phyloP scores from a whole-genome alignment of 2,329 filamentous ascomycete species.

The Trichoderma sp. region DNA sequence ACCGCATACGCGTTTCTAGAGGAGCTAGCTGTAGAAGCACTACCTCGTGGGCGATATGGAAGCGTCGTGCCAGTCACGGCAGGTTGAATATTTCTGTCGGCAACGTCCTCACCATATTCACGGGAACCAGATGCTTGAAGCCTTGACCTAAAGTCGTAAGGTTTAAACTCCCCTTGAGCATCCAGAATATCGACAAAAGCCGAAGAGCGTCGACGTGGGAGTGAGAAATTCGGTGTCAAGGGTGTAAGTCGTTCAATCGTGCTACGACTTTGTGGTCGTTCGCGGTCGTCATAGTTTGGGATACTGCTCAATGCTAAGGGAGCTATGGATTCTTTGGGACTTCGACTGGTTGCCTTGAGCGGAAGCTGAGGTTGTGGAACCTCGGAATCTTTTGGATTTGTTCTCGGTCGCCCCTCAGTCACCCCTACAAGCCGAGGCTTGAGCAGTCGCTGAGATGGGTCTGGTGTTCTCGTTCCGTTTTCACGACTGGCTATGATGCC shows the following conservation, averaged over 20 bases:
- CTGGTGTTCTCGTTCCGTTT: constrained; percentile 9
- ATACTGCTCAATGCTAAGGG: background rate
- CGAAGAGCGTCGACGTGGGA: constrained; percentile 1
- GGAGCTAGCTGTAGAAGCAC: constrained; percentile 8
- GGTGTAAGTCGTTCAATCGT: background rate
- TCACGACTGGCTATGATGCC: constrained; percentile 2
- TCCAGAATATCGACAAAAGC: constrained; percentile 54
- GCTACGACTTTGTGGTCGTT: background rate
- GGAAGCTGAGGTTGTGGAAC: background rate
- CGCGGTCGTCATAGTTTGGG: background rate
- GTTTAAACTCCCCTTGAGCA: constrained; percentile 52
- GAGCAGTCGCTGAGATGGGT: constrained; percentile 4
- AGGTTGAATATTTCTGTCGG: constrained; percentile 53
- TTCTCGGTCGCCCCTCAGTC: constrained; percentile 1
- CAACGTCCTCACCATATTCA: constrained; percentile 64
- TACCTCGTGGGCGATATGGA: constrained; percentile 7
- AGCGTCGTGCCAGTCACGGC: background rate
- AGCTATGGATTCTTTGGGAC: background rate
- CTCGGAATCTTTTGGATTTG: background rate
- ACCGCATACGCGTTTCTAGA: background rate
- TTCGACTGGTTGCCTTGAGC: background rate
- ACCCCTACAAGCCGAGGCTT: constrained; percentile 19
- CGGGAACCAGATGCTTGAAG: constrained; percentile 50
- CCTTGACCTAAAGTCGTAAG: constrained; percentile 48
- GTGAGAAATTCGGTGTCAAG: background rate